Evolutionary conservation across 768 basidiomycete genomes (phyloP).

Genomic region (Atractiella rhizophila): DNA sequence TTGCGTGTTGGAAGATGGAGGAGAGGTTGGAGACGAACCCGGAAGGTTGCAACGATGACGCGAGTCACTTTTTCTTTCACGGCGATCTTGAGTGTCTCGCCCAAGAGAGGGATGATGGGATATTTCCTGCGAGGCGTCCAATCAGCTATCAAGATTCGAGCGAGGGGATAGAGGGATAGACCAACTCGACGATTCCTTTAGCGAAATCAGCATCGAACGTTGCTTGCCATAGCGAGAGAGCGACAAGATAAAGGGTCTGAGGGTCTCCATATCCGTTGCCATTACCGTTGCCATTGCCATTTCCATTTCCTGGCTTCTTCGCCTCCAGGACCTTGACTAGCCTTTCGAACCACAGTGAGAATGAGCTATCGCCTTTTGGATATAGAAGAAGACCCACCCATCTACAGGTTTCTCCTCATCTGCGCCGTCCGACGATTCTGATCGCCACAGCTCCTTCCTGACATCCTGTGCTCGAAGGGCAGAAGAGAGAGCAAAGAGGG

Average conservation of each 20-base stretch:
- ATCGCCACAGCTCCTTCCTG: too few species aligned
- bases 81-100: slow-evolving; percentile 58
- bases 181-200: slow-evolving; percentile 62
- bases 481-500: too few species aligned
- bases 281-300: slow-evolving; percentile 19
- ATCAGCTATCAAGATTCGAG: neutral
- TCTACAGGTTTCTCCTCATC: too few species aligned
- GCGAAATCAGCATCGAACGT: slow-evolving; percentile 72
- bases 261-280: slow-evolving; percentile 19
- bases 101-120: slow-evolving; percentile 62
- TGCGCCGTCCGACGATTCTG: too few species aligned
- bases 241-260: slow-evolving; percentile 86
- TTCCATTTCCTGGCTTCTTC: slow-evolving; percentile 76
- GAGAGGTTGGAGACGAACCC: slow-evolving; percentile 27
- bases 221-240: slow-evolving; percentile 76
- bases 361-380: too few species aligned
- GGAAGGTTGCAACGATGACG: slow-evolving; percentile 71
- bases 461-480: neutral
- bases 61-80: slow-evolving; percentile 94
- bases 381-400: too few species aligned
- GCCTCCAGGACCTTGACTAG: neutral
- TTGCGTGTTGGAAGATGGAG: neutral
- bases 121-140: slow-evolving; percentile 35
- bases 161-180: neutral
- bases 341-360: neutral